Evolutionary conservation across 2,329 filamentous ascomycete species (phyloP).

Genomic region (Curvularia verruculosa): DNA sequence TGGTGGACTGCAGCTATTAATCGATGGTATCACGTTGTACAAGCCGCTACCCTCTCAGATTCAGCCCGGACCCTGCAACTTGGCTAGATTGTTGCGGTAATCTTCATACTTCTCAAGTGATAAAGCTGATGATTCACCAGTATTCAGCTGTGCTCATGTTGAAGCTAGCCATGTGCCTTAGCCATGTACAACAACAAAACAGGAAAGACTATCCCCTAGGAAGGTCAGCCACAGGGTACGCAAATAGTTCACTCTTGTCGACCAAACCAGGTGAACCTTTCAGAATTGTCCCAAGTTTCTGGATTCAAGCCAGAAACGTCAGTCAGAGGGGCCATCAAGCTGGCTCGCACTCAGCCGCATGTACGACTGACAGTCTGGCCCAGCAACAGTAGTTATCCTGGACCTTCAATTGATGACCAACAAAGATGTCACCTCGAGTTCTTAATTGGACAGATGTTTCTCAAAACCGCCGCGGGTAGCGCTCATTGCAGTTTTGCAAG

Average conservation of each 20-base stretch:
- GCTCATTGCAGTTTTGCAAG: neutral
- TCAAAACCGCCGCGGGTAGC: neutral
- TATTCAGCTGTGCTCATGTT: neutral
- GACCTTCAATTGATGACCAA: neutral
- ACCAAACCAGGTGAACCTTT: neutral
- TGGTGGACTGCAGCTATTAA: conserved; percentile 18
- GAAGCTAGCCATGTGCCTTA: neutral
- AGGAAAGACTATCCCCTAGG: neutral
- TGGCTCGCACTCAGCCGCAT: neutral
- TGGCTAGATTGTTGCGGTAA: neutral
- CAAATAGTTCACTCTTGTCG: neutral
- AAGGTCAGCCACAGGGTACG: neutral
- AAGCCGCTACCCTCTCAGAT: conserved; percentile 23
- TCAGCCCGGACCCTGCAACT: conserved; percentile 5
- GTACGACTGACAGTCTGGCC: neutral
- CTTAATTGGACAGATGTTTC: too few species aligned
- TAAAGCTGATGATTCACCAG: neutral
- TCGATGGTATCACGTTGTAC: conserved; percentile 24
- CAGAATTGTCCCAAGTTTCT: too few species aligned
- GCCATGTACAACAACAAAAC: neutral
- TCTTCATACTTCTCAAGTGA: neutral
- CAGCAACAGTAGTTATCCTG: neutral
- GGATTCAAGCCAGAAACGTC: neutral
- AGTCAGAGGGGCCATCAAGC: neutral
- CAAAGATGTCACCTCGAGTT: neutral